Percentiles rank a stretch among this genome's conserved stretches.
Conservation (phyloP, 2,329 filamentous ascomycete species). For the Leptoxyphium fumago region DNA sequence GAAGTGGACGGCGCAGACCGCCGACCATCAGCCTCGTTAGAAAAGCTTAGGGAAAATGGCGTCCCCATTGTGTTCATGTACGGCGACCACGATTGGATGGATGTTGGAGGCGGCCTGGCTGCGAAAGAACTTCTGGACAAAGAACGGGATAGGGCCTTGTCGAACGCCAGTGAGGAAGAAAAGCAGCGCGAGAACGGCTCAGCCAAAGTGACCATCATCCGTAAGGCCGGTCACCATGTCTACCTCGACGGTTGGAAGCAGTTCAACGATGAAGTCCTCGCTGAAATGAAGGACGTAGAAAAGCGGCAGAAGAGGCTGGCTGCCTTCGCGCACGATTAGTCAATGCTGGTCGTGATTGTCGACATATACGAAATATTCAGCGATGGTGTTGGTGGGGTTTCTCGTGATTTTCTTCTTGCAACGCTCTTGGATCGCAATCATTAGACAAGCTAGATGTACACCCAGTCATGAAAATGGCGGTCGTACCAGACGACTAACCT, state of each 20-base stretch:
- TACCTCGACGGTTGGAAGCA: slow-evolving; percentile 57
- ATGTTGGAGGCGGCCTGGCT: slow-evolving; percentile 69
- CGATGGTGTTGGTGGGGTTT: not conserved
- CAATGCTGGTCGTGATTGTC: not conserved
- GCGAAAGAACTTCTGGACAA: slow-evolving; percentile 65
- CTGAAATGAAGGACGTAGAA: slow-evolving; percentile 52
- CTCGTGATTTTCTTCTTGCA: too few relatives aligned
- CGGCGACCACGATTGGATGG: slow-evolving; percentile 98
- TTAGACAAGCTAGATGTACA: too few relatives aligned
- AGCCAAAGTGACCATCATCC: slow-evolving; percentile 68
- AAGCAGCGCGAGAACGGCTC: slow-evolving; percentile 58
- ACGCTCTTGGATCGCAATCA: too few relatives aligned
- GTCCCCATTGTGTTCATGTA: slow-evolving; percentile 88
- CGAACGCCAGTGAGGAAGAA: slow-evolving; percentile 51
- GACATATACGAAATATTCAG: not conserved
- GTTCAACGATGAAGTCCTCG: slow-evolving; percentile 50
- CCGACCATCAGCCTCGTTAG: slow-evolving; percentile 4
- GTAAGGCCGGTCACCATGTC: slow-evolving; percentile 55
- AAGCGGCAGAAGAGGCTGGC: slow-evolving; percentile 20
- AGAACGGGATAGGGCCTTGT: slow-evolving; percentile 45
- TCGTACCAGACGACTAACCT: too few relatives aligned
- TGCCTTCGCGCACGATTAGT: not conserved
- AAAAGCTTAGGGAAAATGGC: slow-evolving; percentile 42
- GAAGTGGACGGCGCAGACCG: slow-evolving; percentile 12
- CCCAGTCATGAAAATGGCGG: too few relatives aligned